Conservation (phyloP, 2,329 filamentous ascomycete genomes). For the Aspergillus versicolor region DNA sequence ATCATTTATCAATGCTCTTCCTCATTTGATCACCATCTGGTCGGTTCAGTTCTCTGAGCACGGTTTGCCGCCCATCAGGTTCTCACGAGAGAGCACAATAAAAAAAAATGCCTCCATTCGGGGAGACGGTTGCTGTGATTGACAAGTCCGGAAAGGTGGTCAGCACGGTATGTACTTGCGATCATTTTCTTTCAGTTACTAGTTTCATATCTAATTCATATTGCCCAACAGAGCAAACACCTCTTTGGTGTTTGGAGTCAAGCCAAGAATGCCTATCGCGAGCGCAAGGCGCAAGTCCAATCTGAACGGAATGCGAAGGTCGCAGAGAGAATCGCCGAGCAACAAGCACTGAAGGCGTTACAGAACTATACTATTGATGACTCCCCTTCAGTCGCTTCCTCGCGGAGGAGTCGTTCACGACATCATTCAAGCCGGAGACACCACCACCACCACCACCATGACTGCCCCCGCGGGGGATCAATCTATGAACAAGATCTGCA, state of each 20-base stretch:
- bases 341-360: conserved; percentile 59
- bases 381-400: conserved; percentile 44
- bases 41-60: conserved; percentile 3
- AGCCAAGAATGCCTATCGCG: conserved; percentile 81
- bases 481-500: conserved; percentile 33
- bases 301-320: conserved; percentile 63
- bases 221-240: conserved; percentile 70
- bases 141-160: conserved; percentile 91
- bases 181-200: not conserved
- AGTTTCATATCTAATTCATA: conserved; percentile 12
- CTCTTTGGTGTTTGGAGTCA: conserved; percentile 89
- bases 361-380: conserved; percentile 53
- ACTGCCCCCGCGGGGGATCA: conserved; percentile 13
- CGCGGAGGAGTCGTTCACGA: conserved; percentile 39
- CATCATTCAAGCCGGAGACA: conserved; percentile 31
- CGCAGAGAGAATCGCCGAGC: conserved; percentile 57
- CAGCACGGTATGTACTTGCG: conserved; percentile 66
- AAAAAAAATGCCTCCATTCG: conserved; percentile 29
- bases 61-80: not conserved
- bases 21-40: conserved; percentile 14
- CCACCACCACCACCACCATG: conserved; percentile 25
- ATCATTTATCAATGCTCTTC: conserved; percentile 13
- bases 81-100: not conserved
- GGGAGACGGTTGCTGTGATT: conserved; percentile 82
- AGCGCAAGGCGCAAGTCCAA: conserved; percentile 80